Conservation (phyloP, 805 yeast genomes). For the Yamadazyma ubonensis region DNA sequence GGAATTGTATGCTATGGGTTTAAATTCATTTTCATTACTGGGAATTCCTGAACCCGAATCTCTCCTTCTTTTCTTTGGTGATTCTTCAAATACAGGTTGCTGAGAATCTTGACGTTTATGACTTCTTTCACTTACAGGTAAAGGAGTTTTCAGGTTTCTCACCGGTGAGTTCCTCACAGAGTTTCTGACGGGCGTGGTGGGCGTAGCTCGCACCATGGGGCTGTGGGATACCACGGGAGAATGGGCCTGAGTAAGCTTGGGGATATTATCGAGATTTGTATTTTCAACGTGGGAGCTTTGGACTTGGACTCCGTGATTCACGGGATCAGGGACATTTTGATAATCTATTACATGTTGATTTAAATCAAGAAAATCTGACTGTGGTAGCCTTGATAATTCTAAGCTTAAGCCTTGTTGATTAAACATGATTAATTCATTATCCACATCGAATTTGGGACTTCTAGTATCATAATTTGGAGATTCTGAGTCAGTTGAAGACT, state of each 20-base stretch:
- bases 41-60: background rate
- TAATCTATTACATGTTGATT: background rate
- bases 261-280: too few relatives aligned
- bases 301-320: background rate
- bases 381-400: slow-evolving; percentile 6
- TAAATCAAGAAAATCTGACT: background rate
- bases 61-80: slow-evolving; percentile 10
- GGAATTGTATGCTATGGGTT: slow-evolving; percentile 35
- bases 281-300: too few relatives aligned
- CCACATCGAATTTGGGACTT: slow-evolving; percentile 8
- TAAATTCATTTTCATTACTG: slow-evolving; percentile 25
- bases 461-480: slow-evolving; percentile 3
- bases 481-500: slow-evolving; percentile 7
- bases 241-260: too few relatives aligned
- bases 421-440: slow-evolving; percentile 7
- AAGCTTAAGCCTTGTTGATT: slow-evolving; percentile 10
- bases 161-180: too few relatives aligned
- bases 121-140: too few relatives aligned
- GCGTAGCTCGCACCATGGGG: background rate
- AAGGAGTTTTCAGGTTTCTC: too few relatives aligned
- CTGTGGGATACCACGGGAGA: background rate
- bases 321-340: background rate
- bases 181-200: background rate
- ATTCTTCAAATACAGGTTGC: slow-evolving; percentile 7
- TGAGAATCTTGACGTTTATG: slow-evolving; percentile 9